Evolutionary conservation across 225 moss, liverwort and hornwort species (phyloP).

Genomic region (Thuidium tamariscinum): DNA sequence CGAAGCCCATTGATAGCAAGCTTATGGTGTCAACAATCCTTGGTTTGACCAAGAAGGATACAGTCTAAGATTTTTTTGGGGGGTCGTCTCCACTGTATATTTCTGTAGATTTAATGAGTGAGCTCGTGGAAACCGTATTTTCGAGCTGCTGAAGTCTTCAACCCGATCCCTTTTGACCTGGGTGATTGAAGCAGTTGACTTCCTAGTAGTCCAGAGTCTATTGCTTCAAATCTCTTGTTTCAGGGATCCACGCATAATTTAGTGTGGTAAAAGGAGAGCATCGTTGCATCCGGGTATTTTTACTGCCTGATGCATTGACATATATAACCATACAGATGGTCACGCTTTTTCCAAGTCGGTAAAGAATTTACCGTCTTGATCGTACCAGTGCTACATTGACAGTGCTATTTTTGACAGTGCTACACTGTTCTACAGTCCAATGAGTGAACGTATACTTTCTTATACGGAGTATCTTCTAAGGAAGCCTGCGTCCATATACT

Average conservation of each 20-base stretch:
- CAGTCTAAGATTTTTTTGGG: not conserved
- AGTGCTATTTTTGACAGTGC: constrained; percentile 12
- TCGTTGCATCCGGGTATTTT: not conserved
- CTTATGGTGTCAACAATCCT: constrained; percentile 85
- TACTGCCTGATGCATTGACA: not conserved
- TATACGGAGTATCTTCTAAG: not conserved
- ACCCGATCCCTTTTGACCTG: not conserved
- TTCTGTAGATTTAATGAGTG: constrained; percentile 16
- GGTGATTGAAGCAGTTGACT: not conserved
- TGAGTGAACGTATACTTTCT: not conserved
- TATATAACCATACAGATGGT: not conserved
- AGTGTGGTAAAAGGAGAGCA: not conserved
- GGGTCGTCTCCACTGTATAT: constrained; percentile 11
- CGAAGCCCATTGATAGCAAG: constrained; percentile 86
- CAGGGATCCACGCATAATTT: not conserved
- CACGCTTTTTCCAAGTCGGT: constrained; percentile 46
- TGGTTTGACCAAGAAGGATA: constrained; percentile 34
- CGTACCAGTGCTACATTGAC: too few species aligned
- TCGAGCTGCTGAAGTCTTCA: not conserved
- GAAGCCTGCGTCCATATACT: not conserved
- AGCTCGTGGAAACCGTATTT: not conserved
- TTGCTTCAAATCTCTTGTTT: not conserved
- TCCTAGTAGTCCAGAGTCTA: not conserved
- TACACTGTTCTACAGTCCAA: not conserved
- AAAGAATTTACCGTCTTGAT: constrained; percentile 30